Conservation (phyloP, 805 yeast genomes). For the Candida andamanensis region DNA sequence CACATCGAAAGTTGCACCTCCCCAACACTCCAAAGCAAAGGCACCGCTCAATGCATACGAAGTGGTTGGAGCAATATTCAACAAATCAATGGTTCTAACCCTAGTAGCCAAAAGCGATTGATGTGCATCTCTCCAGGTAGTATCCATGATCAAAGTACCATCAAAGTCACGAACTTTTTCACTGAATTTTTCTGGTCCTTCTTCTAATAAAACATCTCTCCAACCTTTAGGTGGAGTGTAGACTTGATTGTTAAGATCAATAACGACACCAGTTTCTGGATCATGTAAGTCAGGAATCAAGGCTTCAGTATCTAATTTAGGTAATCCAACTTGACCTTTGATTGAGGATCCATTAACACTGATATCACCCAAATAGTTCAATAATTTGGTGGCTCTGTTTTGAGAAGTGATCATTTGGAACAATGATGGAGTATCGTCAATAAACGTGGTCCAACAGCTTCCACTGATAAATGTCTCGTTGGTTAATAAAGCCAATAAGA, state of each 20-base stretch:
- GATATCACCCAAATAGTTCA: conserved; percentile 87
- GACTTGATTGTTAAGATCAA: conserved; percentile 51
- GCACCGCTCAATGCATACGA: conserved; percentile 86
- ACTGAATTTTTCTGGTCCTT: conserved; percentile 90
- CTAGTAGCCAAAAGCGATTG: conserved; percentile 96
- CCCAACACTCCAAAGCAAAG: conserved; percentile 98
- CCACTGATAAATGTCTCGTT: conserved; percentile 83
- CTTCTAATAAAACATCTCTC: conserved; percentile 79
- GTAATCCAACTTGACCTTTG: conserved; percentile 91
- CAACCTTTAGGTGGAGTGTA: conserved; percentile 61
- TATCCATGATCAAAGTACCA: conserved; percentile 93
- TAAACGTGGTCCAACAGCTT: conserved; percentile 96
- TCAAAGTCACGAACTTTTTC: conserved; percentile 75
- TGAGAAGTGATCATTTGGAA: conserved; percentile 93
- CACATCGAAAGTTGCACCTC: conserved; percentile 99
- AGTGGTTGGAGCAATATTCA: conserved; percentile 90
- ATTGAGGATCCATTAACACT: conserved; percentile 95
- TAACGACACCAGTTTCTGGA: conserved; percentile 49
- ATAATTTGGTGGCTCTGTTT: conserved; percentile 93
- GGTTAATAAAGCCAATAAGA: conserved; percentile 84
- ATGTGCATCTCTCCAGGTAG: conserved; percentile 99
- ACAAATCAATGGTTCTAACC: conserved; percentile 88
- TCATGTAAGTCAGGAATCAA: conserved; percentile 69
- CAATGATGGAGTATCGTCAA: conserved; percentile 94
- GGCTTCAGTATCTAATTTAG: conserved; percentile 75